Evolutionary conservation across 768 basidiomycete species (phyloP).

Genomic region (Trametes cubensis): DNA sequence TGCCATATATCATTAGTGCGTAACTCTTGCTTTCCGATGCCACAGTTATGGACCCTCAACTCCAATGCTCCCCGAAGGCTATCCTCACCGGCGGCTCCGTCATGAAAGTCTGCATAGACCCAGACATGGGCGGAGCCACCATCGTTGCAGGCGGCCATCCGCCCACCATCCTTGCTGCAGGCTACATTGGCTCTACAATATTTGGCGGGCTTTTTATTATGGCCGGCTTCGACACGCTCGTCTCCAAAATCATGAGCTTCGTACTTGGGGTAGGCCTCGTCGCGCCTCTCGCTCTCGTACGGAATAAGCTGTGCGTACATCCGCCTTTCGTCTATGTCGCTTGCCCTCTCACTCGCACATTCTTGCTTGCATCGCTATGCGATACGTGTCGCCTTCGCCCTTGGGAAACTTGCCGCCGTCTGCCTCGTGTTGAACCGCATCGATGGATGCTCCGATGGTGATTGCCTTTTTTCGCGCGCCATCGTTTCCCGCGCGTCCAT

Average conservation of each 20-base stretch:
- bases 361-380: too few species aligned
- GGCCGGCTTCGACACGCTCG: conserved; percentile 85
- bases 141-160: conserved; percentile 79
- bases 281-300: conserved; percentile 82
- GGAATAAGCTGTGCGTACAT: conserved; percentile 80
- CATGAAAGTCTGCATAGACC: conserved; percentile 81
- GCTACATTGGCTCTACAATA: conserved; percentile 82
- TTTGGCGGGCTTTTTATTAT: conserved; percentile 83
- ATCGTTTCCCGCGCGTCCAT: background rate
- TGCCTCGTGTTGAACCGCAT: conserved; percentile 8
- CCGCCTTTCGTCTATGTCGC: background rate
- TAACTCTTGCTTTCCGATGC: conserved; percentile 22
- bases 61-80: conserved; percentile 48
- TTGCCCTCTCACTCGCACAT: background rate
- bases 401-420: background rate
- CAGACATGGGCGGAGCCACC: conserved; percentile 75
- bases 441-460: conserved; percentile 4
- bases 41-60: background rate
- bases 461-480: background rate
- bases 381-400: conserved; percentile 11
- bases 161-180: conserved; percentile 70
- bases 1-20: conserved; percentile 80
- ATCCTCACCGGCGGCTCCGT: conserved; percentile 80
- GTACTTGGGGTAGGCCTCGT: conserved; percentile 85
- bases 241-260: conserved; percentile 91